These are phyloP conservation scores for Phytophthora multivora DNA, from an alignment of 352 stramenopile species.

Conservation along the genomic window DNA sequence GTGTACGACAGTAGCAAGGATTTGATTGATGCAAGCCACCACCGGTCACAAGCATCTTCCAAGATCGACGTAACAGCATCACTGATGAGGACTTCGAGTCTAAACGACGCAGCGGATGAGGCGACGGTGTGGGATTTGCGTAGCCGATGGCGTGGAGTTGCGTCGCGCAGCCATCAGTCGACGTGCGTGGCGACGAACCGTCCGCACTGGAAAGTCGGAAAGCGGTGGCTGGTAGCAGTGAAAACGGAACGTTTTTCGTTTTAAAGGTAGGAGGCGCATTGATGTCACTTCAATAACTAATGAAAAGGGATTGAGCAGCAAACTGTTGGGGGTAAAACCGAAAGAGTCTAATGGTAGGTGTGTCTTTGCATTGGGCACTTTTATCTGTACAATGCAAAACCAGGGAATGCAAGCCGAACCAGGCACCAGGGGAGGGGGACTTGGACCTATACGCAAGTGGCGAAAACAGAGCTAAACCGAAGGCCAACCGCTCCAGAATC, in stretches of 20 bases:
- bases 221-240: too few species aligned
- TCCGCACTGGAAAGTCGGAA: too few species aligned
- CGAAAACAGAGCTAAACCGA: conserved; percentile 21
- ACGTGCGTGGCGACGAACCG: too few species aligned
- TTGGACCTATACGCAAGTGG: conserved; percentile 19
- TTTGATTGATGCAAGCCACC: conserved; percentile 8
- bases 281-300: too few species aligned
- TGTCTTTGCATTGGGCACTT: conserved; percentile 31
- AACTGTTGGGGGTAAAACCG: not conserved
- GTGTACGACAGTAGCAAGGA: not conserved
- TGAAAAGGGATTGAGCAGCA: too few species aligned
- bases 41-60: not conserved
- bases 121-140: conserved; percentile 4
- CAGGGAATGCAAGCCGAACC: conserved; percentile 16
- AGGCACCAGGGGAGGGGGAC: conserved; percentile 2
- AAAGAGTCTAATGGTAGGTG: conserved; percentile 5
- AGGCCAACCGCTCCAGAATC: conserved; percentile 5
- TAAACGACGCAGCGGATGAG: conserved; percentile 15
- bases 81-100: conserved; percentile 1
- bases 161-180: too few species aligned
- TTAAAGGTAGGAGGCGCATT: too few species aligned
- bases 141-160: too few species aligned
- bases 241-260: too few species aligned
- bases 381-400: conserved; percentile 27
- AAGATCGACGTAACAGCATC: conserved; percentile 3